A percentile compares a stretch with the other conserved stretches of the same genome.
Conservation (phyloP, 2,329 filamentous ascomycete species). For the Xylaria sp. region DNA sequence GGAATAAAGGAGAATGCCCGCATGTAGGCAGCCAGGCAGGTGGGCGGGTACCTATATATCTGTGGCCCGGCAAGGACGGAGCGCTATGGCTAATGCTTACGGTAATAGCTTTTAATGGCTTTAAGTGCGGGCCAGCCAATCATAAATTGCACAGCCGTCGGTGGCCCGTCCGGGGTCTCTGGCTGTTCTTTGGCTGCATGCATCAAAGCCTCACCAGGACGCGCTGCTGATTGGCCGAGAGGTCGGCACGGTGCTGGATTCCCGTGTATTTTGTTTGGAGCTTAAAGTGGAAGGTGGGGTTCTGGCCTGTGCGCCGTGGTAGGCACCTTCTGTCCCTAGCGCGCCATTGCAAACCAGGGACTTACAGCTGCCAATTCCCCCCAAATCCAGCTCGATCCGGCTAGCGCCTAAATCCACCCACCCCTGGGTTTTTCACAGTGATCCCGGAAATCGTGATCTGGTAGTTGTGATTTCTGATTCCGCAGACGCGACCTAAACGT, state of each 20-base stretch:
- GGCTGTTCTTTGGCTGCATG: slow-evolving; percentile 9
- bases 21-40: neutral
- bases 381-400: slow-evolving; percentile 23
- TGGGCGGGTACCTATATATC: neutral
- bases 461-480: slow-evolving; percentile 28
- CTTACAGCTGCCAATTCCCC: slow-evolving; percentile 7
- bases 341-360: neutral
- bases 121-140: slow-evolving; percentile 6
- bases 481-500: slow-evolving; percentile 31
- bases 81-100: neutral
- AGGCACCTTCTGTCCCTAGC: neutral
- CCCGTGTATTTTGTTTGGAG: neutral
- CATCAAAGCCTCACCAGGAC: slow-evolving; percentile 15
- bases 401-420: slow-evolving; percentile 23
- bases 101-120: neutral
- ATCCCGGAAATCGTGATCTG: slow-evolving; percentile 21
- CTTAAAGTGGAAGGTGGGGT: slow-evolving; percentile 3
- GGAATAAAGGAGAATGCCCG: neutral
- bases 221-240: slow-evolving; percentile 10
- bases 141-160: slow-evolving; percentile 12
- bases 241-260: neutral
- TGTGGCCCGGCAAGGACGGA: neutral
- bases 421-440: slow-evolving; percentile 18
- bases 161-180: neutral
- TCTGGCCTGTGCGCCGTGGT: slow-evolving; percentile 9